phyloP scores from a whole-genome alignment of 2,329 filamentous ascomycete genomes.

The Thielaviopsis populi region DNA sequence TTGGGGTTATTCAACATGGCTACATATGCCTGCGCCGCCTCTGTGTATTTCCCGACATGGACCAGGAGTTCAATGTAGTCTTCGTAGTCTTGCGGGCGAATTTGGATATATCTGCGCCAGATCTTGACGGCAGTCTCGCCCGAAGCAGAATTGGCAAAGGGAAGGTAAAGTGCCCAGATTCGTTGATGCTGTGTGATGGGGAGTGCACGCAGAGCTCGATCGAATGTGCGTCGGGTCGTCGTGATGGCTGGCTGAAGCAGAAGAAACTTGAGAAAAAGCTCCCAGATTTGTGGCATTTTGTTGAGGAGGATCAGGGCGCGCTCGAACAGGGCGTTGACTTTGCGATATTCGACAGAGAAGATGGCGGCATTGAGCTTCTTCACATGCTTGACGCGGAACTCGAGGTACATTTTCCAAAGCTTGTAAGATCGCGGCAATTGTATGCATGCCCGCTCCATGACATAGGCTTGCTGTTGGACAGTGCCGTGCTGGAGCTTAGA shows the following conservation, averaged over 20 bases:
- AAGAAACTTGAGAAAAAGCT: conserved; percentile 87
- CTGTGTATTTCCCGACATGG: conserved; percentile 70
- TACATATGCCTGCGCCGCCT: conserved; percentile 84
- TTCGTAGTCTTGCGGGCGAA: conserved; percentile 87
- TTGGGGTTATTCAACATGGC: conserved; percentile 77
- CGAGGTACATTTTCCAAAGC: conserved; percentile 94
- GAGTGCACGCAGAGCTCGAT: conserved; percentile 77
- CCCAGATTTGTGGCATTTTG: conserved; percentile 98
- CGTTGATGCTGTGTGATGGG: conserved; percentile 91
- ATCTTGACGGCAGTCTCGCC: conserved; percentile 84
- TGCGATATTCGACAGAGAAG: conserved; percentile 68
- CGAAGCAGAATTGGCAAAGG: conserved; percentile 80
- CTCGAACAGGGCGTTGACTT: conserved; percentile 92
- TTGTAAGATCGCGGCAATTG: conserved; percentile 93
- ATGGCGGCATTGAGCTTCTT: conserved; percentile 67
- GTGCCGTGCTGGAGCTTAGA: conserved; percentile 82
- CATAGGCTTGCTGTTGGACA: conserved; percentile 66
- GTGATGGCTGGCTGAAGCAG: conserved; percentile 86
- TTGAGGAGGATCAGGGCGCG: conserved; percentile 83
- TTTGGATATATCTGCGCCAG: conserved; percentile 92
- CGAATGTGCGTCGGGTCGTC: conserved; percentile 71
- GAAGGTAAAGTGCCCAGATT: conserved; percentile 82
- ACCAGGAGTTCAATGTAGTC: conserved; percentile 86
- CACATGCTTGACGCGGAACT: conserved; percentile 68
- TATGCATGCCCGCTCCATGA: conserved; percentile 80